phyloP scores from a whole-genome alignment of 164 flowering plant species.

The Liriodendron chinense region DNA sequence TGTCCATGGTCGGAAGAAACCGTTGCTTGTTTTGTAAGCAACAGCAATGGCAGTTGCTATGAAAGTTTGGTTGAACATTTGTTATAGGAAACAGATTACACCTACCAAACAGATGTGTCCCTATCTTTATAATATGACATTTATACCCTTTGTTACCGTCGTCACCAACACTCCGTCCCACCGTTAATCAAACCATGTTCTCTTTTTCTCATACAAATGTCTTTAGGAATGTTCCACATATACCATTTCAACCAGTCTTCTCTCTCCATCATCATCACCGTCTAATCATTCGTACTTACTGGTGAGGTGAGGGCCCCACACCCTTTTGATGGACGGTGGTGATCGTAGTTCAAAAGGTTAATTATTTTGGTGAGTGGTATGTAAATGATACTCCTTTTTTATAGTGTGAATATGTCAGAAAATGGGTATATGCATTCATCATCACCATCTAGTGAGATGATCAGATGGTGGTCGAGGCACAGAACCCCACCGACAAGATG shows the following conservation, averaged over 20 bases:
- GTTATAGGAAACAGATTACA: slow-evolving; percentile 9
- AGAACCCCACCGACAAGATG: no score
- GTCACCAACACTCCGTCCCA: neutral
- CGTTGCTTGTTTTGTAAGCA: slow-evolving; percentile 36
- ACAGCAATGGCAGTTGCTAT: slow-evolving; percentile 7
- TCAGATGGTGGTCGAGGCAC: no score
- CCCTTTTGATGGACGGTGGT: neutral
- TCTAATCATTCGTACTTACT: no score
- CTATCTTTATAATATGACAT: neutral
- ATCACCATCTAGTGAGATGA: no score
- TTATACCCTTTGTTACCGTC: neutral
- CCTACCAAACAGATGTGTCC: neutral
- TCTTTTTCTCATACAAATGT: neutral
- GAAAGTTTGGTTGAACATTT: slow-evolving; percentile 14
- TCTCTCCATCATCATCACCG: neutral
- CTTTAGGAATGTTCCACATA: neutral
- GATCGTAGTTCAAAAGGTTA: no score
- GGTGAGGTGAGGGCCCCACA: neutral
- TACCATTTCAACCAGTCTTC: neutral
- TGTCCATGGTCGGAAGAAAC: neutral
- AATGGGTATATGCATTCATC: no score
- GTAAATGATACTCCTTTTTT: no score
- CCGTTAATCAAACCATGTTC: neutral
- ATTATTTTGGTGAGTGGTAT: neutral
- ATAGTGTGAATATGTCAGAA: no score